Conservation (phyloP, 805 yeast species). For the Wickerhamiella occidentalis region DNA sequence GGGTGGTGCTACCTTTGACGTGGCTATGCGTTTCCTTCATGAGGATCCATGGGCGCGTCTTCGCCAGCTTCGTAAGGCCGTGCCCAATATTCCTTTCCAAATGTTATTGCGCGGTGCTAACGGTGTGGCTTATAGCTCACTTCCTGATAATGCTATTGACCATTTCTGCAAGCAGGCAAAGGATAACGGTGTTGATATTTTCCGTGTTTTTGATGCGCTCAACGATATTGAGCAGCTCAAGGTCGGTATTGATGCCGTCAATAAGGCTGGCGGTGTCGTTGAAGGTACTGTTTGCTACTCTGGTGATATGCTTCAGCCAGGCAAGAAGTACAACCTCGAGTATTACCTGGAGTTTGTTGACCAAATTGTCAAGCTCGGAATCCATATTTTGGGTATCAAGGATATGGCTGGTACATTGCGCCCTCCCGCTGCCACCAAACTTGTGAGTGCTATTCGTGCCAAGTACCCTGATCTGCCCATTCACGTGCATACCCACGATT, state of each 20-base stretch:
- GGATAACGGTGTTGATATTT: slow-evolving; percentile 91
- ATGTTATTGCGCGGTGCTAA: slow-evolving; percentile 99
- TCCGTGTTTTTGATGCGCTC: slow-evolving; percentile 95
- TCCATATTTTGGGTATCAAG: slow-evolving; percentile 93
- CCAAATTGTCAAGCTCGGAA: slow-evolving; percentile 81
- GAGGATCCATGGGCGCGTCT: slow-evolving; percentile 99
- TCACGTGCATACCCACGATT: slow-evolving; percentile 98
- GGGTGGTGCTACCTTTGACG: slow-evolving; percentile 99
- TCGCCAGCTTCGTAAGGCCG: slow-evolving; percentile 71
- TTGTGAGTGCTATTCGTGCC: slow-evolving; percentile 70
- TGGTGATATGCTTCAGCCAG: slow-evolving; percentile 94
- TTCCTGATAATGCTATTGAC: slow-evolving; percentile 97
- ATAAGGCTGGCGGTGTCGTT: slow-evolving; percentile 96
- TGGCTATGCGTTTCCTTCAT: slow-evolving; percentile 93
- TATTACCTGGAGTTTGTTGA: slow-evolving; percentile 78
- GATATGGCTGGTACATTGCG: slow-evolving; percentile 99
- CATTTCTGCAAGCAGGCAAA: slow-evolving; percentile 93
- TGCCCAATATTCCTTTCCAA: slow-evolving; percentile 98
- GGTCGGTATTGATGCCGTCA: slow-evolving; percentile 96
- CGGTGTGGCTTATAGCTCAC: slow-evolving; percentile 95
- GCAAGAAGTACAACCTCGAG: slow-evolving; percentile 89
- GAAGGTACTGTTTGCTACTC: slow-evolving; percentile 98
- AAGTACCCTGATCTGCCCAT: slow-evolving; percentile 89
- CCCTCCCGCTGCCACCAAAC: slow-evolving; percentile 79
- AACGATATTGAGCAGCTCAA: slow-evolving; percentile 92